These are phyloP conservation scores for Scenedesmus sp. DNA, from an alignment of 163 green algal genomes.

Conservation along the genomic window DNA sequence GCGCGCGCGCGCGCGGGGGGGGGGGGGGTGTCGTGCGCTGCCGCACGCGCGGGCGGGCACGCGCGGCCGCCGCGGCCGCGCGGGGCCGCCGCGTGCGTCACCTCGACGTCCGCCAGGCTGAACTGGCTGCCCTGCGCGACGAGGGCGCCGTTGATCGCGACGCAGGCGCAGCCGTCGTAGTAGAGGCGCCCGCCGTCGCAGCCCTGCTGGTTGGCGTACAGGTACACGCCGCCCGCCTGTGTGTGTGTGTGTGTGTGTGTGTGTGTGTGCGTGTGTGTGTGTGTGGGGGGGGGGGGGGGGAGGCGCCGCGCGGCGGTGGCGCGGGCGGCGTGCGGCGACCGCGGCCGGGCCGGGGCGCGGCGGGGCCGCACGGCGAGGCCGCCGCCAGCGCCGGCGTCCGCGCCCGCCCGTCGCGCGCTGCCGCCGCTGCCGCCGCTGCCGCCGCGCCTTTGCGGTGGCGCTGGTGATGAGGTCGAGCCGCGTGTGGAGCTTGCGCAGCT, in stretches of 20 bases:
- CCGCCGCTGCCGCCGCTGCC: neutral
- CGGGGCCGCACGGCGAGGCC: neutral
- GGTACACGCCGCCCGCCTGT: conserved; percentile 91
- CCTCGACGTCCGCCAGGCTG: conserved; percentile 92
- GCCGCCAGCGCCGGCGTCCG: neutral
- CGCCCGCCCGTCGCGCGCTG: no score
- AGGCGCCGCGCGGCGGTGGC: neutral
- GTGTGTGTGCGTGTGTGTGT: no score
- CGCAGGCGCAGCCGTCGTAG: conserved; percentile 94
- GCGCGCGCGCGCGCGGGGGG: no score
- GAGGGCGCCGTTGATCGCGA: conserved; percentile 92
- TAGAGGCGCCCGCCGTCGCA: conserved; percentile 97
- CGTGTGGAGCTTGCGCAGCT: conserved; percentile 93
- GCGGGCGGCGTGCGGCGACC: no score
- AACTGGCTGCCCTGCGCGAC: conserved; percentile 86
- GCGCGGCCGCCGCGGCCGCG: neutral
- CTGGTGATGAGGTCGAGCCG: conserved; percentile 90
- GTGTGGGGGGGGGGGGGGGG: neutral
- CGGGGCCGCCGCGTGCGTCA: neutral
- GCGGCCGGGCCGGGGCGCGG: no score
- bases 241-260: no score
- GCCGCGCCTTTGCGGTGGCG: conserved; percentile 79
- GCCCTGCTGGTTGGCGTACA: conserved; percentile 98
- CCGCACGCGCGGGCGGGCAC: neutral
- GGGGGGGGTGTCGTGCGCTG: neutral